Evolutionary conservation across 148 eudicot genomes (phyloP), one percentile per base, ranked within the genome.

Genomic region (Rhododendron mucronatum): DNA sequence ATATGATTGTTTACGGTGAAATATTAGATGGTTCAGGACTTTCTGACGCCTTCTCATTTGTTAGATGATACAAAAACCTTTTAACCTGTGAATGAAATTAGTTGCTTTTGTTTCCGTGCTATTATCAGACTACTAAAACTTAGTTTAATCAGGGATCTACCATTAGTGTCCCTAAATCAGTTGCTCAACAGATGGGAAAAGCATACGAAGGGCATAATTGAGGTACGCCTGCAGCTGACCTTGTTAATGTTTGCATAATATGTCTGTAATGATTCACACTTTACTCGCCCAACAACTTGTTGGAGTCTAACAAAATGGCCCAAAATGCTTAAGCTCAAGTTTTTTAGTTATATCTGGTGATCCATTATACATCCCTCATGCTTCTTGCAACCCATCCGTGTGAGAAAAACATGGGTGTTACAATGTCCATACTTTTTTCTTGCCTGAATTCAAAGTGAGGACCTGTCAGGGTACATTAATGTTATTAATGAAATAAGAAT

Each of bases 161-260:
- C 94, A 11, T 83, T 95, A 88, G 87, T 67, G 85, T 86, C 87
- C 77, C 82, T 95, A 82, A 83, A 67, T 81, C 92, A 91, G 88
- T 87, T 96, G 93, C 92, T 96, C 74, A 87, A 87, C 77, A 90
- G 87, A 59, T 96, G 99, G 98, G 95, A 87, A 88, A 90, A 86
- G 78, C 89, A 85, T 63, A 89, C 95, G 12, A 87, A 89, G 84
- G 96, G 88, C 87, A 80, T 90, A 48, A 82, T 30, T 71, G 96
- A 96, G 98, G 98, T 96, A 91, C 39, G 71, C 45, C 63, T 83
- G 35, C 79, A 21, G 45, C 67, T 76, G 59, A 15, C 75, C 28
- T 35, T 33, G 33, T 81, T 18, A 9, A 16, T 41, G 55, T 12
- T 71, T 30, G 76, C 20, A 14, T 30, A 28, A 71, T 71, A 71